phyloP scores from a whole-genome alignment of 345 rosid genomes.

The Eucalyptus marginata region DNA sequence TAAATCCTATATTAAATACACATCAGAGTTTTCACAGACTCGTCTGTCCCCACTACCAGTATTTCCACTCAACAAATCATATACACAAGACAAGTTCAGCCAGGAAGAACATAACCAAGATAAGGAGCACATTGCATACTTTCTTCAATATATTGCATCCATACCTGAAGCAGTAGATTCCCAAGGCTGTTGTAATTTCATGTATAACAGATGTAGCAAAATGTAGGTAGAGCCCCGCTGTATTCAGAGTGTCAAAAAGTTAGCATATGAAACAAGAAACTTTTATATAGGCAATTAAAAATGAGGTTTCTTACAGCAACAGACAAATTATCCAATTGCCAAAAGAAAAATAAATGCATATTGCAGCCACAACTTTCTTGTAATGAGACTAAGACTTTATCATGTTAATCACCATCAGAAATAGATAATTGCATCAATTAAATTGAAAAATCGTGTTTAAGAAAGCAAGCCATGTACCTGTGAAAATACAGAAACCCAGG shows the following conservation, averaged over 20 bases:
- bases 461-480: slow-evolving; percentile 30
- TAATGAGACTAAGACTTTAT: neutral
- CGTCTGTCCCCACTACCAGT: neutral
- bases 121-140: neutral
- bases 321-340: neutral
- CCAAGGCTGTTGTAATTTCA: slow-evolving; percentile 90
- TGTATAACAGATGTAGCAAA: slow-evolving; percentile 88
- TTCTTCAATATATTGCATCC: neutral
- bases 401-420: neutral
- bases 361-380: neutral
- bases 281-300: neutral
- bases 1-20: neutral
- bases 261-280: neutral
- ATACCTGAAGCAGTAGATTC: slow-evolving; percentile 97
- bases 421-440: neutral
- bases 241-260: neutral
- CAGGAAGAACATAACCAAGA: neutral
- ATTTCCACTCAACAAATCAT: neutral
- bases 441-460: neutral
- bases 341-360: neutral
- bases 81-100: neutral
- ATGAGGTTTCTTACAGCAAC: neutral
- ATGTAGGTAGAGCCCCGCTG: slow-evolving; percentile 73
- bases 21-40: neutral
- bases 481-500: slow-evolving; percentile 79